Conservation (phyloP, 1,284 basidiomycete species). For the Naganishia sp. region DNA sequence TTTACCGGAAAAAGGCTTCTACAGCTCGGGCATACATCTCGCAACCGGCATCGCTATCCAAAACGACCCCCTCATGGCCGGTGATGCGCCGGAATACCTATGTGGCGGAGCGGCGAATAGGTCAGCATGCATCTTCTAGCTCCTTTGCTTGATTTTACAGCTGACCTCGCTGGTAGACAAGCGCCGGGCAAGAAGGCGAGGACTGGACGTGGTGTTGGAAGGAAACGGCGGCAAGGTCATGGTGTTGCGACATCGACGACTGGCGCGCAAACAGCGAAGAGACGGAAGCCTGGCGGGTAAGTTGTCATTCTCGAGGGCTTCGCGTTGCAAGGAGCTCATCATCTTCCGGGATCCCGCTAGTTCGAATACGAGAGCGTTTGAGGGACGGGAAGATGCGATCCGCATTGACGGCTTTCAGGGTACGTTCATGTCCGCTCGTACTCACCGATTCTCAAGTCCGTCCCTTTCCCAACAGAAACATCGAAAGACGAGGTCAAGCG, state of each 20-base stretch:
- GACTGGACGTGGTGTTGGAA: constrained; percentile 12
- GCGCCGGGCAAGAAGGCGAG: constrained; percentile 25
- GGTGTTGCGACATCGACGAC: neutral
- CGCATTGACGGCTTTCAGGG: constrained; percentile 23
- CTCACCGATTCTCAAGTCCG: neutral
- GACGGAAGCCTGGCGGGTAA: constrained; percentile 29
- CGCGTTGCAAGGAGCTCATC: neutral
- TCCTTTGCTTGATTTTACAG: neutral
- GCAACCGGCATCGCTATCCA: constrained; percentile 20
- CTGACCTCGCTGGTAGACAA: constrained; percentile 10
- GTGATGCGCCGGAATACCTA: constrained; percentile 31
- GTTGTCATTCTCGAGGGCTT: neutral
- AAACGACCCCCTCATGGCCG: constrained; percentile 8
- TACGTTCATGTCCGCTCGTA: neutral
- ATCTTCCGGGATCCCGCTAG: neutral
- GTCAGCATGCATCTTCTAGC: neutral
- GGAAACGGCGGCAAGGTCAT: constrained; percentile 10
- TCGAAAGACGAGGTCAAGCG: constrained; percentile 28
- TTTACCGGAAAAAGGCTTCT: constrained; percentile 20
- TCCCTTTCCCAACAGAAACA: neutral
- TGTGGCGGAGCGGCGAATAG: constrained; percentile 31
- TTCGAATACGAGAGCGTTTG: constrained; percentile 27
- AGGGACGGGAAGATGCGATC: constrained; percentile 22
- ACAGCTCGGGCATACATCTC: constrained; percentile 26
- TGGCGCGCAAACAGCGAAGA: constrained; percentile 33